These are phyloP conservation scores for Botryotinia globosa DNA, from an alignment of 2,329 filamentous ascomycete species.

Conservation along the genomic window DNA sequence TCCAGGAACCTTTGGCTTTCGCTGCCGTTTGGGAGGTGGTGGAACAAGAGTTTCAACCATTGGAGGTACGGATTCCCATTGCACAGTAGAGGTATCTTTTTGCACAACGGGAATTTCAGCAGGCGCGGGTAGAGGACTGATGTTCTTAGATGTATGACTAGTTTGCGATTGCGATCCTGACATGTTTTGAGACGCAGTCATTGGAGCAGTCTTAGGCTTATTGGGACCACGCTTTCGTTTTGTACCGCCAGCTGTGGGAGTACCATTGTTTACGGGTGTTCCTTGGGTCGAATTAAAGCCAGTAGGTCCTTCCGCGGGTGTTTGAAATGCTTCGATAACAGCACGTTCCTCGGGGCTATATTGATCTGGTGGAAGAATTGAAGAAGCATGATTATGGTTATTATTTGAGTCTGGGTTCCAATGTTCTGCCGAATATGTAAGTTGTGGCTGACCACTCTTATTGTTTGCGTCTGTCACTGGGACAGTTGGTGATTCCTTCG, in stretches of 20 bases:
- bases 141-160: conserved; percentile 5
- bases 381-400: conserved; percentile 19
- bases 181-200: conserved; percentile 21
- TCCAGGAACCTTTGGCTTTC: conserved; percentile 40
- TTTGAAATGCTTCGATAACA: conserved; percentile 37
- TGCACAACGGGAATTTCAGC: conserved; percentile 25
- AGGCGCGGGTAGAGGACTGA: conserved; percentile 20
- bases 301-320: conserved; percentile 22
- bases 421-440: conserved; percentile 30
- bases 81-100: conserved; percentile 29
- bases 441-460: conserved; percentile 16
- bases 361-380: conserved; percentile 28
- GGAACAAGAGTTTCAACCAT: conserved; percentile 33
- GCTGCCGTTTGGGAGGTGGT: conserved; percentile 42
- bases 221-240: conserved; percentile 34
- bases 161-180: conserved; percentile 21
- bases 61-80: conserved; percentile 31
- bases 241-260: conserved; percentile 24
- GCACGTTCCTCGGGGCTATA: conserved; percentile 38
- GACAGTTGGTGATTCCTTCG: conserved; percentile 20
- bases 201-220: conserved; percentile 30
- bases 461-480: conserved; percentile 39
- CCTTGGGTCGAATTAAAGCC: conserved; percentile 27
- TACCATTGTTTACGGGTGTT: conserved; percentile 26
- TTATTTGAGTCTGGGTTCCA: conserved; percentile 30